These are phyloP conservation scores for Neoboletus subvelutipes DNA, from an alignment of 768 basidiomycete species.

Conservation along the genomic window DNA sequence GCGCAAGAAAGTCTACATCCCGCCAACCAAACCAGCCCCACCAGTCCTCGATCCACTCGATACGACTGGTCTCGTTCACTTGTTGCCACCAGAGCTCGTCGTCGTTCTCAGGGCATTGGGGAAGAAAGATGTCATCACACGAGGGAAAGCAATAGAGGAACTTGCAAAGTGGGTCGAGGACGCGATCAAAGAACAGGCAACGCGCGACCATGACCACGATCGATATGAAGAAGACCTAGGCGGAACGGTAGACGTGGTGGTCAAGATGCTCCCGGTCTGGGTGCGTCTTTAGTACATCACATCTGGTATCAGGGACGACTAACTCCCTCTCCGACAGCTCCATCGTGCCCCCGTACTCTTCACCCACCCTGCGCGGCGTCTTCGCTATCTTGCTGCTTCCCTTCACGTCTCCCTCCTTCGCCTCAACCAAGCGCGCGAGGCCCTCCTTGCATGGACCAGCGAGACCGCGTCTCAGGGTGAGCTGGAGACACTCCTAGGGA, in stretches of 20 bases:
- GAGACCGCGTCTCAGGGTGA: constrained; percentile 50
- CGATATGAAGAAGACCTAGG: constrained; percentile 1
- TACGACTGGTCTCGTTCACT: constrained; percentile 70
- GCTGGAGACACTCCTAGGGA: constrained; percentile 59
- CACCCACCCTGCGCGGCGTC: constrained; percentile 74
- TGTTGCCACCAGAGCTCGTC: constrained; percentile 76
- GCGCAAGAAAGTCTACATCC: constrained; percentile 81
- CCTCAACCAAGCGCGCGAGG: constrained; percentile 46
- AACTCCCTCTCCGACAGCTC: constrained; percentile 49
- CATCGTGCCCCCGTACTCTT: constrained; percentile 85
- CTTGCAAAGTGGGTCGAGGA: constrained; percentile 66
- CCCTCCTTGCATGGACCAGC: constrained; percentile 49
- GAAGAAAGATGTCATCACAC: constrained; percentile 90
- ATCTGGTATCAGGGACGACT: constrained; percentile 3
- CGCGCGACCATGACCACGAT: constrained; percentile 27
- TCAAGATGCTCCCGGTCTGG: constrained; percentile 86
- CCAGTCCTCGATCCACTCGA: constrained; percentile 84
- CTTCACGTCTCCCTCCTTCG: constrained; percentile 67
- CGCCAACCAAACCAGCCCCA: constrained; percentile 77
- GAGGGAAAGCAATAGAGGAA: constrained; percentile 83
- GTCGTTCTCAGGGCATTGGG: constrained; percentile 77
- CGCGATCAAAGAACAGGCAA: constrained; percentile 43
- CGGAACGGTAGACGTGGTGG: constrained; percentile 33
- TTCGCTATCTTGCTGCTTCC: constrained; percentile 59
- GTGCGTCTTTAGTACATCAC: constrained; percentile 47